These are phyloP conservation scores for Penicillium polonicum DNA, from an alignment of 2,329 filamentous ascomycete genomes.

Conservation along the genomic window DNA sequence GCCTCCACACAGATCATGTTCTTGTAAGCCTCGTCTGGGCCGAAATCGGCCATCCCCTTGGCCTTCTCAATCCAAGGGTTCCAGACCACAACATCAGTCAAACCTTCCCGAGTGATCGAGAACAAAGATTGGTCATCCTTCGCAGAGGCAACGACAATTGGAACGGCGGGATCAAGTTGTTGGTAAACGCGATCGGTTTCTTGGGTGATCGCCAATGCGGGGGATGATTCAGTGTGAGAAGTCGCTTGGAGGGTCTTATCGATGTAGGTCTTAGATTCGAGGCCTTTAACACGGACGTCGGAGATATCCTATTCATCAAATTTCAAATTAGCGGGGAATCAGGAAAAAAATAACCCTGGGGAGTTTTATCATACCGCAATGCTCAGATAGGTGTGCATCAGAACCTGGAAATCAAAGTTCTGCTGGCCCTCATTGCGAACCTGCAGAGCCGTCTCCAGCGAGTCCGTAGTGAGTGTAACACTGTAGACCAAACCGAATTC, in stretches of 20 bases:
- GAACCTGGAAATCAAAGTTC: slow-evolving; percentile 84
- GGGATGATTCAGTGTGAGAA: slow-evolving; percentile 63
- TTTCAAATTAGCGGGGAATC: slow-evolving; percentile 13
- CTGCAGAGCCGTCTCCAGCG: slow-evolving; percentile 76
- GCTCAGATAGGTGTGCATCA: slow-evolving; percentile 87
- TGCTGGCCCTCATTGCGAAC: slow-evolving; percentile 82
- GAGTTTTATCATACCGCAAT: slow-evolving; percentile 62
- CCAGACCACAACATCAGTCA: slow-evolving; percentile 90
- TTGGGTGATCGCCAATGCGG: slow-evolving; percentile 66
- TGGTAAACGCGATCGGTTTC: slow-evolving; percentile 91
- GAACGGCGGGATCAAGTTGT: slow-evolving; percentile 53
- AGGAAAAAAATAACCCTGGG: not conserved
- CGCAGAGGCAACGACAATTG: slow-evolving; percentile 36
- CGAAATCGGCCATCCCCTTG: slow-evolving; percentile 78
- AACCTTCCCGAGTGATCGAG: slow-evolving; percentile 76
- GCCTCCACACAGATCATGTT: slow-evolving; percentile 95
- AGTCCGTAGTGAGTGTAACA: slow-evolving; percentile 74
- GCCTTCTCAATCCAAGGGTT: slow-evolving; percentile 93
- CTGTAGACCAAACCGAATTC: slow-evolving; percentile 91
- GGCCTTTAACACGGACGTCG: slow-evolving; percentile 68
- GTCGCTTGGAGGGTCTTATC: slow-evolving; percentile 76
- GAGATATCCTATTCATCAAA: slow-evolving; percentile 67
- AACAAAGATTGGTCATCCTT: slow-evolving; percentile 63
- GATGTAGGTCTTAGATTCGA: slow-evolving; percentile 71
- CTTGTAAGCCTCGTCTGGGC: slow-evolving; percentile 84